phyloP scores from a whole-genome alignment of 352 stramenopile species.

The Halophytophthora polymorphica region DNA sequence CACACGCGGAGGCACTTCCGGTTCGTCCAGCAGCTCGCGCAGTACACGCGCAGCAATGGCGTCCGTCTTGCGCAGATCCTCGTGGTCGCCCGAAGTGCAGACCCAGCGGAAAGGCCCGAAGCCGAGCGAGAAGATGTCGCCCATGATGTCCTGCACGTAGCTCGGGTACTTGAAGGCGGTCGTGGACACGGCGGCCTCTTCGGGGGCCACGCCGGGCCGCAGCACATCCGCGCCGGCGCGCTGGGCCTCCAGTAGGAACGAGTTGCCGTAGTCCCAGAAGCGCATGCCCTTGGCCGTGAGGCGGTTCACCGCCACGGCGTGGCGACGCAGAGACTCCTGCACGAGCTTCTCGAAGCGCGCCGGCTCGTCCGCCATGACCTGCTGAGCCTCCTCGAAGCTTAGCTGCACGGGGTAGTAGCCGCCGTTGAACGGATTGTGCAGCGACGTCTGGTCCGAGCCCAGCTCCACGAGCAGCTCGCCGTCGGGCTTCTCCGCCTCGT shows the following conservation, averaged over 20 bases:
- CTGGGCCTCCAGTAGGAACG: slow-evolving; percentile 83
- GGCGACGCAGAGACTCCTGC: slow-evolving; percentile 70
- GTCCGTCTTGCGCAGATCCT: slow-evolving; percentile 78
- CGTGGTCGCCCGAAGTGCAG: slow-evolving; percentile 61
- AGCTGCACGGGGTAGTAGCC: slow-evolving; percentile 88
- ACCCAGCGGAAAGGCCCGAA: slow-evolving; percentile 91
- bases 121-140: slow-evolving; percentile 88
- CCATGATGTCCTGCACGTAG: slow-evolving; percentile 91
- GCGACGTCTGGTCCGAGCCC: slow-evolving; percentile 85
- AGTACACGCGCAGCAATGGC: slow-evolving; percentile 69
- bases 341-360: slow-evolving; percentile 77
- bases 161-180: slow-evolving; percentile 85
- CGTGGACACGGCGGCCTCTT: slow-evolving; percentile 62
- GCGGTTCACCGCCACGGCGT: slow-evolving; percentile 80
- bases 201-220: slow-evolving; percentile 30
- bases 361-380: slow-evolving; percentile 79
- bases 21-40: slow-evolving; percentile 54
- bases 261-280: slow-evolving; percentile 92
- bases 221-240: slow-evolving; percentile 79
- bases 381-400: slow-evolving; percentile 76
- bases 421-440: slow-evolving; percentile 90
- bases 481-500: slow-evolving; percentile 59
- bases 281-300: slow-evolving; percentile 75
- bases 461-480: slow-evolving; percentile 82
- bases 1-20: slow-evolving; percentile 43